phyloP scores from a whole-genome alignment of 1,284 basidiomycete genomes.

The Leucocoprinus gongylophorus region DNA sequence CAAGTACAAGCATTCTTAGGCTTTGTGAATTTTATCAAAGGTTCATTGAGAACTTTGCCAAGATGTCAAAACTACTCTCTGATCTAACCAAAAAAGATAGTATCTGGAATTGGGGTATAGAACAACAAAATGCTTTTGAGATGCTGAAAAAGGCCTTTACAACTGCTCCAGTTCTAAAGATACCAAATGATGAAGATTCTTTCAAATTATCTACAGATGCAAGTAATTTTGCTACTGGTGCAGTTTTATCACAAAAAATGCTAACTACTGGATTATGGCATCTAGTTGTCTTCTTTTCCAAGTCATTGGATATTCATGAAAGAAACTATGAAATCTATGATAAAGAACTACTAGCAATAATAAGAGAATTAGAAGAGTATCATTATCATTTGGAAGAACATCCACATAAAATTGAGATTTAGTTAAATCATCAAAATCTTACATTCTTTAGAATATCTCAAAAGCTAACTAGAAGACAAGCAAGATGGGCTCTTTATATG shows the following conservation, averaged over 20 bases:
- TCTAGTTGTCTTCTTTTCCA: not conserved
- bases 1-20: constrained; percentile 21
- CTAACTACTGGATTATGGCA: not conserved
- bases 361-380: constrained; percentile 1
- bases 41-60: constrained; percentile 15
- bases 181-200: not conserved
- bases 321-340: too few species aligned
- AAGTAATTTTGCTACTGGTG: constrained; percentile 12
- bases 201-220: not conserved
- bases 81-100: not conserved
- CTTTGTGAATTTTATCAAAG: constrained; percentile 19
- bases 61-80: constrained; percentile 1
- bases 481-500: too few species aligned
- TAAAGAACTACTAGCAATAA: constrained; percentile 5
- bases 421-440: constrained; percentile 11
- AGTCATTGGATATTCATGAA: not conserved
- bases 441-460: too few species aligned
- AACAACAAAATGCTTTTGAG: not conserved
- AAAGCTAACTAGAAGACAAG: too few species aligned
- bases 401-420: constrained; percentile 1
- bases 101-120: not conserved
- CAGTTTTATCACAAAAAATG: constrained; percentile 18
- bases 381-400: not conserved
- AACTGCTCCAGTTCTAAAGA: not conserved
- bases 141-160: not conserved